Evolutionary conservation across 441 rosid species (phyloP).

Genomic region (Corymbia citriodora): DNA sequence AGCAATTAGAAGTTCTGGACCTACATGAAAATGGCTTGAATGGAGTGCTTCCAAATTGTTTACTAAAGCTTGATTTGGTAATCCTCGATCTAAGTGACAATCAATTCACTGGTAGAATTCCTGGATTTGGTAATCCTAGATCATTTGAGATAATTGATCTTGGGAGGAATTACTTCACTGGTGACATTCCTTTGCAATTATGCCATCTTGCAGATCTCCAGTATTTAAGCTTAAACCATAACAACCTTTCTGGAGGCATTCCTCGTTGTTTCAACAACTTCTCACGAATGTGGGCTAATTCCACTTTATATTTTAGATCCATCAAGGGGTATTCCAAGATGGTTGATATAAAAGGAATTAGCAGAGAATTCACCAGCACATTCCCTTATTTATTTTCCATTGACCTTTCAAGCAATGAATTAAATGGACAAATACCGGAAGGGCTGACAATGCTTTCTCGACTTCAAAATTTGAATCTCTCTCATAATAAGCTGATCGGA

Average conservation of each 20-base stretch:
- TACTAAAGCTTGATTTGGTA: not conserved
- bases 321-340: not conserved
- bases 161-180: not conserved
- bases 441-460: rapidly evolving
- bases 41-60: not conserved
- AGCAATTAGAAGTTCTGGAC: not conserved
- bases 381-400: not conserved
- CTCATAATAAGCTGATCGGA: not conserved
- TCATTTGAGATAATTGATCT: not conserved
- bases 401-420: not conserved
- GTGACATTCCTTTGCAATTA: not conserved
- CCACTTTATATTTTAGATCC: not conserved
- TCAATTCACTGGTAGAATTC: not conserved
- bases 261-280: not conserved
- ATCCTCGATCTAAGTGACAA: not conserved
- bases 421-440: not conserved
- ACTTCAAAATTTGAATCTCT: not conserved
- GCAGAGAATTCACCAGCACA: rapidly evolving
- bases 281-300: not conserved
- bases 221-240: not conserved
- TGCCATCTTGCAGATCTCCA: not conserved
- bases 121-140: not conserved
- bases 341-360: not conserved
- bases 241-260: not conserved
- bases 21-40: not conserved